Percentiles rank a stretch among this genome's conserved stretches.
Conservation (phyloP, 345 rosid species). For the Moringa oleifera region DNA sequence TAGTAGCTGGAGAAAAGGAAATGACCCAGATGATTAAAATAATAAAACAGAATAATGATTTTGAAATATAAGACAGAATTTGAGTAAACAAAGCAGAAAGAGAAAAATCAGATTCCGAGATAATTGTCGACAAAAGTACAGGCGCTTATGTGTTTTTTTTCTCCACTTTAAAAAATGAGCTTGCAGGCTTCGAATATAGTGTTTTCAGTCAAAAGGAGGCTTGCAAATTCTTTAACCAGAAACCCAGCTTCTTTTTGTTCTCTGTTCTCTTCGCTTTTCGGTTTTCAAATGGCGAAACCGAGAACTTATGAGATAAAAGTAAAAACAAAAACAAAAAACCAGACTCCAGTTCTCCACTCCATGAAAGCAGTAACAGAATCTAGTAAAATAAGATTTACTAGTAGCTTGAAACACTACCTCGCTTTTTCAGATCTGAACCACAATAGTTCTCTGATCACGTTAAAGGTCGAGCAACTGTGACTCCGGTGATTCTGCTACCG, state of each 20-base stretch:
- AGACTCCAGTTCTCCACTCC: background rate
- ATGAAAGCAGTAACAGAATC: constrained; percentile 1
- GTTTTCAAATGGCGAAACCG: constrained; percentile 21
- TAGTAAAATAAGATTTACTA: background rate
- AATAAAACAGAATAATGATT: constrained; percentile 13
- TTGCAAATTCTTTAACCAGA: constrained; percentile 15
- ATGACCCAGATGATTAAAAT: constrained; percentile 7
- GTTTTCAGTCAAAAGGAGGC: constrained; percentile 28
- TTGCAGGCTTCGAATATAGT: constrained; percentile 33
- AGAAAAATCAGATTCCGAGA: constrained; percentile 43
- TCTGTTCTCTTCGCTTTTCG: constrained; percentile 16
- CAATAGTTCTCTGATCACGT: constrained; percentile 3
- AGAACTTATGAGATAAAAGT: constrained; percentile 1
- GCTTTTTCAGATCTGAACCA: constrained; percentile 23
- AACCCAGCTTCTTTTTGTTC: constrained; percentile 33
- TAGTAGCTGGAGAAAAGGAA: constrained; percentile 20
- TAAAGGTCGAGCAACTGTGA: constrained; percentile 3
- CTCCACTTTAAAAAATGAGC: constrained; percentile 29
- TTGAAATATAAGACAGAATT: constrained; percentile 31
- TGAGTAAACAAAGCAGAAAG: constrained; percentile 25
- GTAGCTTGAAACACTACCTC: background rate
- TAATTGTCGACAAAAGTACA: constrained; percentile 42
- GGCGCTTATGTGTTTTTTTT: constrained; percentile 32
- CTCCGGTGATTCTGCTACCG: background rate
- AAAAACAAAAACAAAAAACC: background rate